Percentiles rank a stretch among this genome's conserved stretches.
phyloP scores from a whole-genome alignment of 345 rosid genomes.

The Hypericum androsaemum region DNA sequence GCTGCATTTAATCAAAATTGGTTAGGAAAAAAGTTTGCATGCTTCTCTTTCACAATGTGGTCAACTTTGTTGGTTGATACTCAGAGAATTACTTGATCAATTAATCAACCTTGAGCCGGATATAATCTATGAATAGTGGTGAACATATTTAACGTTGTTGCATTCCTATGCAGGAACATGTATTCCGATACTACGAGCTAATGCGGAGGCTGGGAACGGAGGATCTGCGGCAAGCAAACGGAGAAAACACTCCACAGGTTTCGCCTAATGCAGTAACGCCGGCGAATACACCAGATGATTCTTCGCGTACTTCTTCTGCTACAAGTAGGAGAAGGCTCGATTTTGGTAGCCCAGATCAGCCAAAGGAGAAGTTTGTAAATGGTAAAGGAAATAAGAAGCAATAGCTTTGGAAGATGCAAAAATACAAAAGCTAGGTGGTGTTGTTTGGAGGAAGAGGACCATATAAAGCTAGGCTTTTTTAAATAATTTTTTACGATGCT shows the following conservation, averaged over 20 bases:
- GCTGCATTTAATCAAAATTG: too few species aligned
- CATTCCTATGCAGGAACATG: constrained; percentile 38
- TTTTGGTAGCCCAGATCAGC: constrained; percentile 16
- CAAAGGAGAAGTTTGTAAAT: too few species aligned
- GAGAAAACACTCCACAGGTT: constrained; percentile 13
- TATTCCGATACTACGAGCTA: constrained; percentile 32
- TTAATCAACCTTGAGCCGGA: too few species aligned
- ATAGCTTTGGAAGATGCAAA: too few species aligned
- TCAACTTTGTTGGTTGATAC: neutral
- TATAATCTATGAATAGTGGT: too few species aligned
- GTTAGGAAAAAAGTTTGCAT: neutral
- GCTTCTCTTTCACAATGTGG: neutral
- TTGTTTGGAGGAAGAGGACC: too few species aligned
- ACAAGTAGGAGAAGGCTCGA: constrained; percentile 30
- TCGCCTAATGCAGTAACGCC: constrained; percentile 13
- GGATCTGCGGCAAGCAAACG: constrained; percentile 5
- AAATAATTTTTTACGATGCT: too few species aligned
- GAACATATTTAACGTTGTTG: too few species aligned
- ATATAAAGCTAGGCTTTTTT: too few species aligned
- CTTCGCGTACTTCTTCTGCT: constrained; percentile 3
- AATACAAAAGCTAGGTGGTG: too few species aligned
- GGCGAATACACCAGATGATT: constrained; percentile 5
- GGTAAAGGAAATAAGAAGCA: too few species aligned
- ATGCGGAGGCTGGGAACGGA: constrained; percentile 31
- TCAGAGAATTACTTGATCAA: too few species aligned